Base-by-base conservation (phyloP, 2,329 filamentous ascomycete genomes). In the Trichoderma pleuroti region DNA sequence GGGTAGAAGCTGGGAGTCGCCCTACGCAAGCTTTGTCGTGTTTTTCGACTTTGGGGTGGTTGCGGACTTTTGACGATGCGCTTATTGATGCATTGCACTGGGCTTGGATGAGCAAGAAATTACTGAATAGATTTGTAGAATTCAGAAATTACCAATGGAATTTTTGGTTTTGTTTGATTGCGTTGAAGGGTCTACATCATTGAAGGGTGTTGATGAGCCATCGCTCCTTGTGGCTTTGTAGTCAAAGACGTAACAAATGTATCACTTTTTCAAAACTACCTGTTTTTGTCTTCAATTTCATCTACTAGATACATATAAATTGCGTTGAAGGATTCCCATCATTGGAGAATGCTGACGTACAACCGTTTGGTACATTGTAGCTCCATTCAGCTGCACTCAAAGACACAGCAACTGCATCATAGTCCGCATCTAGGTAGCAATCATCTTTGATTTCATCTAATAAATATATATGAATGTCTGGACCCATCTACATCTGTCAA, bases 101-200 rank as follows among this genome's bases (percentile, higher is more conserved):
- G 1, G 3, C 4, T 11, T n/a, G n/a, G 21, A n/a, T n/a, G 1
- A 3, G 5, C 8, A 4, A n/a, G 18, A 21, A 46, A 11, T 1
- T 21, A n/a, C 21, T 2, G 10, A 21, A 2, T 2, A 0, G 21
- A 11, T 11, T 4, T 11, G 18, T 46, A n/a, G 4, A 8, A 42
- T 42, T 0, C 8, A 18, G 1, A 2, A 9, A 0, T 3, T 18
- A 0, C 18, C 0, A 1, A 46, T 46, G 8, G 9, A 4, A 10
- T 21, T 11, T 11, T 46, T 5, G 1, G 18, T 46, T 46, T 18
- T 46, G 4, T 46, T 21, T 5, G 3, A 21, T 18, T 21, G 8
- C 42, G 9, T 11, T 11, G 42, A 5, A 46, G 42, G 18, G 11
- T 46, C 21, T 11, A 10, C 4, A 2, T 46, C 9, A 9, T 46